These are phyloP conservation scores for Pseudozyma thailandica DNA, from an alignment of 1,284 basidiomycete species.

Conservation along the genomic window DNA sequence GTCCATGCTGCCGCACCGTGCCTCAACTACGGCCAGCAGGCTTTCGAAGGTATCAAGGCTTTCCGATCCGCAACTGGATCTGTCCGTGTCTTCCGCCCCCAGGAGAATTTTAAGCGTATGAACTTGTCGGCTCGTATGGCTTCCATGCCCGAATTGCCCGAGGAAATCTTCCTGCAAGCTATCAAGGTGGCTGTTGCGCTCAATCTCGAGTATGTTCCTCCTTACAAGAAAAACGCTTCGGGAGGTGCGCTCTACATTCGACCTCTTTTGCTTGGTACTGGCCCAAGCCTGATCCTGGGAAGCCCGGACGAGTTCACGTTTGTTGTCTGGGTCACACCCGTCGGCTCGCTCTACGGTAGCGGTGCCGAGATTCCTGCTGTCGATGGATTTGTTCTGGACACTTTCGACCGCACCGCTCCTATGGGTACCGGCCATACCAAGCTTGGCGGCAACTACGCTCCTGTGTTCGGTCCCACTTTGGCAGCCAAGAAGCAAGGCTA, in stretches of 20 bases:
- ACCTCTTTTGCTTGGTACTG: slow-evolving; percentile 64
- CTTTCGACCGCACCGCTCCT: slow-evolving; percentile 68
- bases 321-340: slow-evolving; percentile 67
- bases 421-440: slow-evolving; percentile 65
- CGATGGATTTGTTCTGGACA: slow-evolving; percentile 66
- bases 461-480: slow-evolving; percentile 61
- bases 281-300: slow-evolving; percentile 61
- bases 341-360: slow-evolving; percentile 67
- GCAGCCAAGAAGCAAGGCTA: slow-evolving; percentile 67
- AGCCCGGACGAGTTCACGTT: slow-evolving; percentile 67
- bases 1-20: slow-evolving; percentile 65
- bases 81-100: slow-evolving; percentile 67
- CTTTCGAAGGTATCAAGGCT: slow-evolving; percentile 68
- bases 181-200: slow-evolving; percentile 62
- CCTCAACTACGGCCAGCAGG: slow-evolving; percentile 68
- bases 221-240: slow-evolving; percentile 60
- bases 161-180: slow-evolving; percentile 60
- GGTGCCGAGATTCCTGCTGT: slow-evolving; percentile 64
- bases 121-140: slow-evolving; percentile 64
- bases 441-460: slow-evolving; percentile 68
- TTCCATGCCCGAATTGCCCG: slow-evolving; percentile 62
- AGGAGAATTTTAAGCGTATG: slow-evolving; percentile 65
- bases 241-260: slow-evolving; percentile 62
- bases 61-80: slow-evolving; percentile 55
- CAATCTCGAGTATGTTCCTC: slow-evolving; percentile 68